phyloP scores from a whole-genome alignment of 108 stramenopile species.

The Skeletonema tropicum region DNA sequence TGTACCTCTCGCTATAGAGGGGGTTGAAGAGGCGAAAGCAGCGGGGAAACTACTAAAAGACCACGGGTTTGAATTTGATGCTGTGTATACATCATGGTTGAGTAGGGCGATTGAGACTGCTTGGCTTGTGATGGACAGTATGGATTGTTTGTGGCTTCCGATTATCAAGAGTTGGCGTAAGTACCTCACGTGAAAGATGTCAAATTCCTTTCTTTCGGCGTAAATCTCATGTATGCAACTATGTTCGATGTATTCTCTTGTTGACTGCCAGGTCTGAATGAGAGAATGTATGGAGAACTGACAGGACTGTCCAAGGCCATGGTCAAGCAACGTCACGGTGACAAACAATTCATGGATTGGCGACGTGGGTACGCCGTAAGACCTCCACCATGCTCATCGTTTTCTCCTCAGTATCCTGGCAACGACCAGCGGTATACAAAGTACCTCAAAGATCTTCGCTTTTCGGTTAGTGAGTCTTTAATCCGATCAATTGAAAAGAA shows the following conservation, averaged over 20 bases:
- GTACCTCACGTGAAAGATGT: slow-evolving; percentile 65
- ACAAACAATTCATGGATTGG: slow-evolving; percentile 94
- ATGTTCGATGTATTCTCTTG: neutral
- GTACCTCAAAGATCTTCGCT: slow-evolving; percentile 79
- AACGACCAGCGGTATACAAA: slow-evolving; percentile 88
- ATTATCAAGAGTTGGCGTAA: slow-evolving; percentile 93
- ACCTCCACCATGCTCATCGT: slow-evolving; percentile 86
- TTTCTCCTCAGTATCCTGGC: slow-evolving; percentile 82
- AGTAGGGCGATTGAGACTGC: slow-evolving; percentile 89
- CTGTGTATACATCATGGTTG: slow-evolving; percentile 97
- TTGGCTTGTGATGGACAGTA: slow-evolving; percentile 88
- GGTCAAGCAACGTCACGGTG: slow-evolving; percentile 91
- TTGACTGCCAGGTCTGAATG: slow-evolving; percentile 72
- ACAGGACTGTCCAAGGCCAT: slow-evolving; percentile 93
- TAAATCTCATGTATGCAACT: neutral
- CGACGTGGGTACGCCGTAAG: slow-evolving; percentile 81
- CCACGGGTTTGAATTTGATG: slow-evolving; percentile 95
- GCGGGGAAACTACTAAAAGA: slow-evolving; percentile 81
- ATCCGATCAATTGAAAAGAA: slow-evolving; percentile 84
- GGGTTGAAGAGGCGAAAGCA: slow-evolving; percentile 84
- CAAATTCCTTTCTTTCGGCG: neutral
- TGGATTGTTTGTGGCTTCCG: slow-evolving; percentile 93
- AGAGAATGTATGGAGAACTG: slow-evolving; percentile 78
- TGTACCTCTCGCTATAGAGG: slow-evolving; percentile 86
- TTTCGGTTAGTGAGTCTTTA: slow-evolving; percentile 70